Percentiles rank a stretch among this genome's conserved stretches.
Conservation (phyloP, 148 eudicot genomes). For the Rhododendron vialii region DNA sequence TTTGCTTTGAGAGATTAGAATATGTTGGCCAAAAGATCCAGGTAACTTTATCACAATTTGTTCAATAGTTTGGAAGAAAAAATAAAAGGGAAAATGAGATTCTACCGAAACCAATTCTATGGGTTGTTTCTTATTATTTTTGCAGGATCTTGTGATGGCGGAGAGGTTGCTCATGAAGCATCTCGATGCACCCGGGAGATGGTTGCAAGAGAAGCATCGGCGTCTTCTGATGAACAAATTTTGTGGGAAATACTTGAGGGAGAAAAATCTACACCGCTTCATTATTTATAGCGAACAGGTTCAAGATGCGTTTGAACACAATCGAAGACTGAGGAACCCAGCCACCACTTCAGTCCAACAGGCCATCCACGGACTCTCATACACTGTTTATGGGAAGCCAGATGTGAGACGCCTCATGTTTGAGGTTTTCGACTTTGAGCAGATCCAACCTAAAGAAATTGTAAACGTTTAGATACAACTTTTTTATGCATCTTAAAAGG, state of each 20-base stretch:
- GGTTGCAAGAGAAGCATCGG: slow-evolving; percentile 80
- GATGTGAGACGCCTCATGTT: slow-evolving; percentile 96
- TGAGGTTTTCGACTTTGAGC: slow-evolving; percentile 96
- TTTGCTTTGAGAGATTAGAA: slow-evolving; percentile 92
- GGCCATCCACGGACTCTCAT: slow-evolving; percentile 92
- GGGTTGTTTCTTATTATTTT: not conserved
- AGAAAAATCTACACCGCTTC: slow-evolving; percentile 75
- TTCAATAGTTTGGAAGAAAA: not conserved
- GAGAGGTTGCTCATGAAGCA: slow-evolving; percentile 98
- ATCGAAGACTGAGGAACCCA: slow-evolving; percentile 82
- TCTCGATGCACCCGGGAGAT: slow-evolving; percentile 87
- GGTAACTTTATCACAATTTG: slow-evolving; percentile 29
- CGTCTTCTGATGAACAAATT: slow-evolving; percentile 87
- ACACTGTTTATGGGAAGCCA: slow-evolving; percentile 87
- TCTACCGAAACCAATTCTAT: not conserved
- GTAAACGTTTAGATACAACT: slow-evolving; percentile 11
- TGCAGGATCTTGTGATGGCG: slow-evolving; percentile 95
- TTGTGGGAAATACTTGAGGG: slow-evolving; percentile 83
- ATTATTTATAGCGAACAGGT: slow-evolving; percentile 82
- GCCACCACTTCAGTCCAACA: slow-evolving; percentile 88
- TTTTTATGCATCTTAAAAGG: no score
- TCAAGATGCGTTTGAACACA: slow-evolving; percentile 85
- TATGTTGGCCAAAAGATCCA: slow-evolving; percentile 98
- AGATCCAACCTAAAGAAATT: slow-evolving; percentile 73
- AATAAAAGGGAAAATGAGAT: not conserved